Conservation (phyloP, 495 filamentous ascomycete genomes). For the Symbiotaphrina buchneri region DNA sequence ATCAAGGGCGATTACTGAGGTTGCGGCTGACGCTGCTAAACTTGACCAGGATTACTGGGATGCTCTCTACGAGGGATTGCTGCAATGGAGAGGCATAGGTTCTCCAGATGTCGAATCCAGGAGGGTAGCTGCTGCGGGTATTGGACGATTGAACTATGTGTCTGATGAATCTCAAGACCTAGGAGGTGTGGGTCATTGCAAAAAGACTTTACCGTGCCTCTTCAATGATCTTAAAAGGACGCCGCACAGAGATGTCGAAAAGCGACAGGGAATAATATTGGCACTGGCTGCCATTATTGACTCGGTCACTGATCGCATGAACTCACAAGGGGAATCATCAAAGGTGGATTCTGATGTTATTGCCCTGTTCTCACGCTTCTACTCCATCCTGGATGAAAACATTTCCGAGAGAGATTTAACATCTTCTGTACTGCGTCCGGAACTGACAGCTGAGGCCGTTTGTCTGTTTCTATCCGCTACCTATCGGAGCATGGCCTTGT, state of each 20-base stretch:
- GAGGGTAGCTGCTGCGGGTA: constrained; percentile 42
- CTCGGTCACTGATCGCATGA: constrained; percentile 1
- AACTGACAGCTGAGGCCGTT: constrained; percentile 42
- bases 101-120: constrained; percentile 52
- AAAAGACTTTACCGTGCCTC: constrained; percentile 12
- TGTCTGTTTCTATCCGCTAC: constrained; percentile 27
- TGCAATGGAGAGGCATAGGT: constrained; percentile 76
- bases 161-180: constrained; percentile 3
- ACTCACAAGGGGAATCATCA: too few relatives aligned
- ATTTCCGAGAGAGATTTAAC: constrained; percentile 20
- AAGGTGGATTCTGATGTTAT: too few relatives aligned
- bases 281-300: constrained; percentile 25
- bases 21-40: constrained; percentile 40
- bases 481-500: too few relatives aligned
- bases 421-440: constrained; percentile 32
- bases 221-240: constrained; percentile 21
- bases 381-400: too few relatives aligned
- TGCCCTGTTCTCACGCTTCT: too few relatives aligned
- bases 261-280: constrained; percentile 43
- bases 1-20: constrained; percentile 56
- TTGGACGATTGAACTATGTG: too few relatives aligned
- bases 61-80: constrained; percentile 40
- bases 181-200: constrained; percentile 12
- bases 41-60: constrained; percentile 46
- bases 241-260: constrained; percentile 36